Percentiles rank a stretch among this genome's conserved stretches.
phyloP scores from a whole-genome alignment of 345 rosid genomes.

The Ceriops tagal region DNA sequence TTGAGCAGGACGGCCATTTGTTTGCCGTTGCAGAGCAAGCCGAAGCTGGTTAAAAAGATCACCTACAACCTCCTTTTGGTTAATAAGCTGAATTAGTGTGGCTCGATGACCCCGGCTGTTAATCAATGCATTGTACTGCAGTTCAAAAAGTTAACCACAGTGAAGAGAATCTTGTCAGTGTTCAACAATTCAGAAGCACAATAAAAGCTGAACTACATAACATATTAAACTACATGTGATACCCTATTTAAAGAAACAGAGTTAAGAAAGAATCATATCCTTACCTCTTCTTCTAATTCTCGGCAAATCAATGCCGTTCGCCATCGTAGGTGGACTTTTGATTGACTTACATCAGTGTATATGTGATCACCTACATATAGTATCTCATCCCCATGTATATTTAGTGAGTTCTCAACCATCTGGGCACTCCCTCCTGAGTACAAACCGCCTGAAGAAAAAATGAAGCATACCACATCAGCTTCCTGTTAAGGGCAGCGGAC shows the following conservation, averaged over 20 bases:
- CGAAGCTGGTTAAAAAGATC: constrained; percentile 95
- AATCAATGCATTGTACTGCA: constrained; percentile 84
- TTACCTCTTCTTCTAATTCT: constrained; percentile 93
- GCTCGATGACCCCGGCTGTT: constrained; percentile 60
- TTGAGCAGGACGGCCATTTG: constrained; percentile 82
- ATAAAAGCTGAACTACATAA: background rate
- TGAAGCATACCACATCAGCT: constrained; percentile 6
- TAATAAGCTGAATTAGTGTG: constrained; percentile 69
- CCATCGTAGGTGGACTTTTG: constrained; percentile 92
- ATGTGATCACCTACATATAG: constrained; percentile 94
- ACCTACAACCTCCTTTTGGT: constrained; percentile 83
- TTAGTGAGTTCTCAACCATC: constrained; percentile 82
- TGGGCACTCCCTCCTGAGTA: constrained; percentile 98
- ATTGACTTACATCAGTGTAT: constrained; percentile 93
- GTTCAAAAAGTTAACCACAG: constrained; percentile 12
- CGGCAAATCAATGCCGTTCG: constrained; percentile 90
- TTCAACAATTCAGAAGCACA: background rate
- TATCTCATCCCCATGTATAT: constrained; percentile 91
- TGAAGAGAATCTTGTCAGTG: constrained; percentile 9
- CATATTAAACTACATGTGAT: background rate
- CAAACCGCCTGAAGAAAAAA: constrained; percentile 57
- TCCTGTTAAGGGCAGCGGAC: background rate
- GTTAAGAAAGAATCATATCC: constrained; percentile 11
- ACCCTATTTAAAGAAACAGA: background rate
- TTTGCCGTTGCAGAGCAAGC: constrained; percentile 78